These are phyloP conservation scores for Pseudotsuga menziesii DNA, from an alignment of 75 land plant genomes.

Conservation along the genomic window DNA sequence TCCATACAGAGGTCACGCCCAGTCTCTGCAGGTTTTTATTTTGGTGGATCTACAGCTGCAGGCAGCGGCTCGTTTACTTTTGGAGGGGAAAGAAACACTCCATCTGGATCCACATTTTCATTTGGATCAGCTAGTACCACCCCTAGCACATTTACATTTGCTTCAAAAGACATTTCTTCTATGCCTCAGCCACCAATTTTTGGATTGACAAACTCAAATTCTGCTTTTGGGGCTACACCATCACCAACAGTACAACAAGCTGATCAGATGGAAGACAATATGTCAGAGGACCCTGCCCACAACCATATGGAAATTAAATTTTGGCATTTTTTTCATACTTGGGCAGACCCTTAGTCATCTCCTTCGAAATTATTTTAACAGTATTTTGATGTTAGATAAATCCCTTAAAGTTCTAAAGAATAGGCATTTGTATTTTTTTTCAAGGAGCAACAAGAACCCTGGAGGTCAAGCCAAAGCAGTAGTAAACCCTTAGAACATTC, in stretches of 20 bases:
- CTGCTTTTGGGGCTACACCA: neutral
- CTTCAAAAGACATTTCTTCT: neutral
- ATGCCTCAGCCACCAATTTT: neutral
- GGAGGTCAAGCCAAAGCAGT: no score
- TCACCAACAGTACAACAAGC: neutral
- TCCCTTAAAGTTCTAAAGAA: no score
- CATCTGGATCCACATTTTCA: neutral
- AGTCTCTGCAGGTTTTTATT: slow-evolving; percentile 6
- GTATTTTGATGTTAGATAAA: no score
- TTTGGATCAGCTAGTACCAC: neutral
- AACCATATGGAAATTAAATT: no score
- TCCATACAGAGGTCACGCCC: no score
- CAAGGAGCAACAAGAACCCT: no score
- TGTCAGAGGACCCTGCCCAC: slow-evolving; percentile 2
- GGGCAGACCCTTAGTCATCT: no score
- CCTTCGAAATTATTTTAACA: no score
- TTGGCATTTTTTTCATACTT: no score
- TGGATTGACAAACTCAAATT: slow-evolving; percentile 2
- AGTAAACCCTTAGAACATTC: no score
- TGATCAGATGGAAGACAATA: slow-evolving; percentile 14
- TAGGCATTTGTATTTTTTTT: no score
- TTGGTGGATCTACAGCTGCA: slow-evolving; percentile 8
- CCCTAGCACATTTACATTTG: neutral
- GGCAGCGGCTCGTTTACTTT: neutral
- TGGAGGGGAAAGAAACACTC: neutral